Base-by-base conservation (phyloP, 441 rosid species). In the Sinapis alba region DNA sequence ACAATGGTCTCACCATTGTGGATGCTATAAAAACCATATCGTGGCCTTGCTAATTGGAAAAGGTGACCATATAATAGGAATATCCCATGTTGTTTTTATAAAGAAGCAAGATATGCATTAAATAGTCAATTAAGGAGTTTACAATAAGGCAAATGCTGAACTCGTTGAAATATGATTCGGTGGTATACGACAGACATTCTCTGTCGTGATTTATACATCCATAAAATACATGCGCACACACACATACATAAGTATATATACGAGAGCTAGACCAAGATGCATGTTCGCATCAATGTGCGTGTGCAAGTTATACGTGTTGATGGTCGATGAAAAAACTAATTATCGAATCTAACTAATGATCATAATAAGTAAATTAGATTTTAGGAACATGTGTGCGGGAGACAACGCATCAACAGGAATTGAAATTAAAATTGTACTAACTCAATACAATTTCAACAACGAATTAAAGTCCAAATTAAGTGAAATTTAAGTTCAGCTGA, bases 101-200 rank as follows among this genome's bases (percentile, higher is more conserved):
- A 32, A 32, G 36, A 32, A 2, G 36, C 36, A 32, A 32, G 13
- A 36, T 3, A 36, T 36, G 21, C 32, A 34, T 63, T 63, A 63
- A 10, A 73, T 18, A 16, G 27, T 54, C 51, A 54, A 38, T 1
- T 24, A 65, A 23, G 4, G 59, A 18, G 23, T 65, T n/a, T 54
- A 73, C 41, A 57, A 64, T 73, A 64, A 64, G 51, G 58, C 72
- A 57, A 20, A 57, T 53, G 7, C 57, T 27, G 24, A 26, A 54
- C 32, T 65, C 71, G 30, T 56, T 73, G 71, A 58, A 73, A 10
- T 65, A 1, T 51, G 38, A 53, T 72, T 72, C 76, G 19, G 13
- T 38, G 66, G 65, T 57, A 74, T 9, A 74, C 51, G 78, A 58
- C 78, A 74, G 66, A 74, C 78, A 74, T 57, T 28, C 66, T 74